Evolutionary conservation across 2,329 filamentous ascomycete species (phyloP).

Genomic region (Pestalotiopsis sp.): DNA sequence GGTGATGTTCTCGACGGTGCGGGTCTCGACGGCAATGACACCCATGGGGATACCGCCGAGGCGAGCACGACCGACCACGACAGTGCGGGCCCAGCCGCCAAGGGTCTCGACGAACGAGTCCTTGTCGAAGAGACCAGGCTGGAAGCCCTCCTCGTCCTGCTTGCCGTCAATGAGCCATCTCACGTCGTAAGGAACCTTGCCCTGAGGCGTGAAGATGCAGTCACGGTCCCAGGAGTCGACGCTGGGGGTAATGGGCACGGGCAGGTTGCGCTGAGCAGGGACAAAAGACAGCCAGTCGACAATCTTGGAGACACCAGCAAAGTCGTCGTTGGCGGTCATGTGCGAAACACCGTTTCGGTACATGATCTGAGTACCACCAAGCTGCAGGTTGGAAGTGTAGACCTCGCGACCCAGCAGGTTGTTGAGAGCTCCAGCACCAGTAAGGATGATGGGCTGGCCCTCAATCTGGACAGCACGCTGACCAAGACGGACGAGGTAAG

Average conservation of each 20-base stretch:
- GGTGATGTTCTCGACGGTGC: conserved; percentile 93
- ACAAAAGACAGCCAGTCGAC: conserved; percentile 98
- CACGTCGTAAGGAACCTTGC: conserved; percentile 88
- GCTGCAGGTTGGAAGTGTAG: conserved; percentile 97
- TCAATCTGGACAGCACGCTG: conserved; percentile 99
- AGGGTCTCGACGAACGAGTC: conserved; percentile 96
- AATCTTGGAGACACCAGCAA: conserved; percentile 96
- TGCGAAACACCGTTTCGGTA: conserved; percentile 99
- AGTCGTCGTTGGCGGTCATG: conserved; percentile 97
- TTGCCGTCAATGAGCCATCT: conserved; percentile 90
- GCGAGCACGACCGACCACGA: conserved; percentile 93
- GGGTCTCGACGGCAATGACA: conserved; percentile 96
- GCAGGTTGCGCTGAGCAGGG: conserved; percentile 90
- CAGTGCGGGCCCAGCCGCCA: conserved; percentile 94
- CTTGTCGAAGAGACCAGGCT: conserved; percentile 91
- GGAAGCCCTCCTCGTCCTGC: conserved; percentile 81
- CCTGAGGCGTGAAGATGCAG: conserved; percentile 76
- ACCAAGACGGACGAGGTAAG: conserved; percentile 95
- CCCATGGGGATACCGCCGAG: conserved; percentile 97
- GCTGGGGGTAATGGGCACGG: conserved; percentile 87
- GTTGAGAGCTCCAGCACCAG: conserved; percentile 95
- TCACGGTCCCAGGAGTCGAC: conserved; percentile 92
- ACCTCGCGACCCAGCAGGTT: conserved; percentile 97
- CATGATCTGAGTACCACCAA: conserved; percentile 99
- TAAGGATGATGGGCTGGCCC: conserved; percentile 97